A percentile compares a stretch with the other conserved stretches of the same genome.
These are phyloP conservation scores for Elongisporangium undulatum DNA, from an alignment of 352 stramenopile genomes.

Conservation along the genomic window DNA sequence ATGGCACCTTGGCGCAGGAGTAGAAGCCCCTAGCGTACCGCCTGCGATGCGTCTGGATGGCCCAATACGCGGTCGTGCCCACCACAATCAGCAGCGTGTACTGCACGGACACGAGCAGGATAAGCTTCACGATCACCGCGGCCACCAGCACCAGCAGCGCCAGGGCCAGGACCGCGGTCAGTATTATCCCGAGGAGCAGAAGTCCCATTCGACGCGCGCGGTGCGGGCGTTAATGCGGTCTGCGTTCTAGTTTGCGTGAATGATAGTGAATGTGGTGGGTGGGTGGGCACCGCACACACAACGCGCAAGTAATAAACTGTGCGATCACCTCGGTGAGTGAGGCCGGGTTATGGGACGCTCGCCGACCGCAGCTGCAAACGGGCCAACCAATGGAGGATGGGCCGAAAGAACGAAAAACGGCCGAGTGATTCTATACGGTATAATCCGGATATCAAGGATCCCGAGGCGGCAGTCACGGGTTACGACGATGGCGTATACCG, in stretches of 20 bases:
- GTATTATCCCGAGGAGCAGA: constrained; percentile 10
- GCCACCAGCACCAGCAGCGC: constrained; percentile 13
- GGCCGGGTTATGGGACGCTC: not conserved
- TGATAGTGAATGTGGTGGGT: constrained; percentile 1
- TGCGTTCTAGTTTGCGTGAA: not conserved
- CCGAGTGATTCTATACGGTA: not conserved
- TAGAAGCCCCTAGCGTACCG: constrained; percentile 42
- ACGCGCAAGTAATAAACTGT: not conserved
- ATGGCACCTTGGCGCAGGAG: constrained; percentile 29
- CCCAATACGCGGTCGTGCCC: constrained; percentile 10
- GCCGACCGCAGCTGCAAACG: not conserved
- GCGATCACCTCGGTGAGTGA: not conserved
- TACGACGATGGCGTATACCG: not conserved
- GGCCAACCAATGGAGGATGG: not conserved
- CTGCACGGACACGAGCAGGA: constrained; percentile 20
- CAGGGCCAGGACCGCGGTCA: constrained; percentile 14
- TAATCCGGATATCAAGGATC: not conserved
- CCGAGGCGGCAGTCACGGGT: not conserved
- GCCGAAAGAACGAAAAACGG: not conserved
- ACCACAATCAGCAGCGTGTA: constrained; percentile 14
- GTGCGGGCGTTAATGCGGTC: not conserved
- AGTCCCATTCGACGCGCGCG: constrained; percentile 17
- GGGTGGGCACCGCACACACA: constrained; percentile 1
- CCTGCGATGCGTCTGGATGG: constrained; percentile 15
- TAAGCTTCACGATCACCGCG: constrained; percentile 23